These are phyloP conservation scores for Rosa chinensis DNA, from an alignment of 306 rosid species.

Conservation along the genomic window DNA sequence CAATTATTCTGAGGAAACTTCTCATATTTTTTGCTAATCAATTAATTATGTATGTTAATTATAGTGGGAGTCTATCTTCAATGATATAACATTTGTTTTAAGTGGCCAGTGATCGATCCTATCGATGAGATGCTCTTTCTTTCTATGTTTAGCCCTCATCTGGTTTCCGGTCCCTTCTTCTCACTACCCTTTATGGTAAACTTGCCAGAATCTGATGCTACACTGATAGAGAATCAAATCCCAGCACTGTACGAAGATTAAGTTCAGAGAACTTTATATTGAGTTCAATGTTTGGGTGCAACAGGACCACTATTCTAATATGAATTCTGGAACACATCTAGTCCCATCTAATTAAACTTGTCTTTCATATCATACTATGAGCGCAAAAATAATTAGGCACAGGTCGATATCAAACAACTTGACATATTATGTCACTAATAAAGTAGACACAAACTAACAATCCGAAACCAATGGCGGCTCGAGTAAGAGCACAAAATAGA, in stretches of 20 bases:
- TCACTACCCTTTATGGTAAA: not conserved
- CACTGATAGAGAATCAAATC: constrained; percentile 15
- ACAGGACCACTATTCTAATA: not conserved
- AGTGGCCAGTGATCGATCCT: not conserved
- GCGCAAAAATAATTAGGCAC: not conserved
- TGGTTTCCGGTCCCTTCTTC: not conserved
- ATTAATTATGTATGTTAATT: not conserved
- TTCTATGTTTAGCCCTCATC: not conserved
- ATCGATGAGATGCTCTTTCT: constrained; percentile 1
- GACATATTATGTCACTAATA: not conserved
- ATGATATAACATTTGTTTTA: not conserved
- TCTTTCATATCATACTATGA: not conserved
- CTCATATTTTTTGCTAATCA: not conserved
- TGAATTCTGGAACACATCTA: not conserved
- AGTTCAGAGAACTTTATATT: not conserved
- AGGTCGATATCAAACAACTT: not conserved
- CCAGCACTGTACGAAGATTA: not conserved
- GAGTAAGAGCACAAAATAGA: no score
- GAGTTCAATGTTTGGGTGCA: not conserved
- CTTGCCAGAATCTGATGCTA: constrained; percentile 8
- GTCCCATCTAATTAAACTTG: not conserved
- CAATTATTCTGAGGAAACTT: constrained; percentile 8
- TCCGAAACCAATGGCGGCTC: no score
- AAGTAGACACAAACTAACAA: not conserved
- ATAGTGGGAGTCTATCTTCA: not conserved